Base-by-base conservation (phyloP, 179 eudicot genomes). In the Carnegiea gigantea region DNA sequence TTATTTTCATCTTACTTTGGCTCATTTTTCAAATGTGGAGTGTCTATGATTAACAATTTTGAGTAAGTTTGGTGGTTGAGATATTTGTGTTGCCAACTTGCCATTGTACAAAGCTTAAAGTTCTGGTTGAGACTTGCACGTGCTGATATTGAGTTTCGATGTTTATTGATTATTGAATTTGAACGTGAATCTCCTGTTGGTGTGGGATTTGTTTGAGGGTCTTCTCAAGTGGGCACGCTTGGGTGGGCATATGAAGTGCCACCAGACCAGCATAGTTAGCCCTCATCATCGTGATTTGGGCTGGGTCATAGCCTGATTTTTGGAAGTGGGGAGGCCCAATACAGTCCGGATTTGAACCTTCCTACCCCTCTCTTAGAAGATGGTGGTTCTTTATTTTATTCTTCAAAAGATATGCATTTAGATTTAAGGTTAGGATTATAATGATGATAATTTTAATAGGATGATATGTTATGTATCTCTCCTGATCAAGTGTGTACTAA, bases 231-330 rank as follows among this genome's bases (percentile, higher is more conserved):
- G 98, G 98, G 10, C 98, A 93, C 73, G 98, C 98, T 84, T 95
- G 73, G 97, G 98, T 36, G 98, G 98, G 1, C 98, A 95, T 81
- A 95, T 88, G 92, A 93, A 97, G 86, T 89, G 92, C 72, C 97
- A 95, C 12, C 91, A 92, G 99, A 93, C 81, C 88, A 85, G 74
- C 73, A 26, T 40, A 76, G 62, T 18, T 75, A 80, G 24, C 70
- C 64, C 0, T 70, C 77, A 4, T 28, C 76, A 5, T 75, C 79
- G 11, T 76, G 44, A 28, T 3, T 30, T 60, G 86, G 82, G 46
- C 38, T 40, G 44, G 44, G 17, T 0, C 12, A 30, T 3, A 64
- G 71, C 71, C 68, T 71, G 5, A 36, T 11, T 48, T 33, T 57
- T 17, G 46, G 62, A 28, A 70, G 77, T 77, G 53, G 23, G 43